Evolutionary conservation across 1,139 yeast species (phyloP).

Genomic region (Suhomyces bolitotheri): DNA sequence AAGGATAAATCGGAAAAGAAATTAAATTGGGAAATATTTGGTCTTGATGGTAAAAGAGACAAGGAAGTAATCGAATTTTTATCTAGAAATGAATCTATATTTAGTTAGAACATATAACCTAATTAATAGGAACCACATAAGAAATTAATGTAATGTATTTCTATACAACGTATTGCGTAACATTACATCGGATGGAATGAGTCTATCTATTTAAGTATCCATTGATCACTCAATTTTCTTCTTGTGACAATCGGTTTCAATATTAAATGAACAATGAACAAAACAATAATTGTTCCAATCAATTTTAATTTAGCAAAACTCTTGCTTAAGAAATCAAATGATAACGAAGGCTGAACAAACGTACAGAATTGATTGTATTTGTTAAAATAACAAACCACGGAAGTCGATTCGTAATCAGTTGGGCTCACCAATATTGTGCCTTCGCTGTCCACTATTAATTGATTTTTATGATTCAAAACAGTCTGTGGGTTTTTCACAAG

Average conservation of each 20-base stretch:
- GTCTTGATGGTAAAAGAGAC: constrained; percentile 23
- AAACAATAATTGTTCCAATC: constrained; percentile 55
- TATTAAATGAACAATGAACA: constrained; percentile 41
- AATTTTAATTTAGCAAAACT: constrained; percentile 70
- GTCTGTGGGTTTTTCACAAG: constrained; percentile 49
- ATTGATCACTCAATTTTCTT: constrained; percentile 23
- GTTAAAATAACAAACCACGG: constrained; percentile 66
- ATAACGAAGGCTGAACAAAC: constrained; percentile 74
- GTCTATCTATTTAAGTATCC: constrained; percentile 14
- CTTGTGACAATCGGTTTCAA: constrained; percentile 24
- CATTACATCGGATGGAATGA: background rate
- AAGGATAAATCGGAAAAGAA: constrained; percentile 9
- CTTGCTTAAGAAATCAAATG: constrained; percentile 73
- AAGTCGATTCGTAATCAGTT: constrained; percentile 80
- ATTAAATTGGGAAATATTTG: constrained; percentile 34
- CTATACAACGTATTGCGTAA: background rate
- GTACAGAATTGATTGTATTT: constrained; percentile 72
- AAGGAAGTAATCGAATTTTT: constrained; percentile 26
- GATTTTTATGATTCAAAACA: constrained; percentile 39
- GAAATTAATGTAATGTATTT: background rate
- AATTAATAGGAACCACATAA: background rate
- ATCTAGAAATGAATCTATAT: constrained; percentile 18
- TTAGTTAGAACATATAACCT: constrained; percentile 1
- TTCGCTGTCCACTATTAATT: constrained; percentile 38
- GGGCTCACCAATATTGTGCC: constrained; percentile 52